phyloP scores from a whole-genome alignment of 441 rosid genomes.

The Bruguiera hainesii region DNA sequence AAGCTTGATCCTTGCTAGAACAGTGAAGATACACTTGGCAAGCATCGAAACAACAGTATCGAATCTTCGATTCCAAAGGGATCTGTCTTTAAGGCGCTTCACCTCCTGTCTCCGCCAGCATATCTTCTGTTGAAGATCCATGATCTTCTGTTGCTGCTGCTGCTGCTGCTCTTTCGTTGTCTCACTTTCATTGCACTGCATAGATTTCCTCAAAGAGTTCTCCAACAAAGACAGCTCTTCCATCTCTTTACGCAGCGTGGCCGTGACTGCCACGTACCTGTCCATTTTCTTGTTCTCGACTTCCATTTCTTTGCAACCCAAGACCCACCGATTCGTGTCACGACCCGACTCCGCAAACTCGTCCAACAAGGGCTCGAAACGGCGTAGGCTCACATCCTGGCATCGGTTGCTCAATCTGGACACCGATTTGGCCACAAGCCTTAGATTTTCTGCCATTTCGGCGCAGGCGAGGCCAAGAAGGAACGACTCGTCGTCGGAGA shows the following conservation, averaged over 20 bases:
- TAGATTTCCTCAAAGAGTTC: conserved; percentile 43
- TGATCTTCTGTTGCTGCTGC: conserved; percentile 45
- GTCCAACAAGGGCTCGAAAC: conserved; percentile 50
- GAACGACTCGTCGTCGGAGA: conserved; percentile 70
- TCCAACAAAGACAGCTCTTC: conserved; percentile 64
- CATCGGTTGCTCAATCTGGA: conserved; percentile 58
- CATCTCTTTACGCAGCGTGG: conserved; percentile 65
- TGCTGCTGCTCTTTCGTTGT: conserved; percentile 45
- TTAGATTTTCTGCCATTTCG: conserved; percentile 63
- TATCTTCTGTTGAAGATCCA: conserved; percentile 65
- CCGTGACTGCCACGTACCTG: conserved; percentile 59
- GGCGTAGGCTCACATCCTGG: conserved; percentile 38
- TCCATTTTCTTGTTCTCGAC: conserved; percentile 67
- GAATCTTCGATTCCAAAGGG: conserved; percentile 81
- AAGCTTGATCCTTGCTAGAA: conserved; percentile 62
- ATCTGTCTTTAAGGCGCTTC: conserved; percentile 70
- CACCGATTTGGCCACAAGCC: conserved; percentile 50
- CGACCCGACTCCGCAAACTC: conserved; percentile 68
- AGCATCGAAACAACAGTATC: conserved; percentile 58
- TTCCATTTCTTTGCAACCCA: conserved; percentile 64
- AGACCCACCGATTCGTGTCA: conserved; percentile 59
- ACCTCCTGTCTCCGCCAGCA: conserved; percentile 71
- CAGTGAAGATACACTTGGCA: conserved; percentile 59
- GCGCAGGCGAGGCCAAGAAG: conserved; percentile 82
- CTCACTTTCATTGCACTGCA: conserved; percentile 30